phyloP scores from a whole-genome alignment of 192 early-diverging fungal species.

The Gonapodya prolifera region DNA sequence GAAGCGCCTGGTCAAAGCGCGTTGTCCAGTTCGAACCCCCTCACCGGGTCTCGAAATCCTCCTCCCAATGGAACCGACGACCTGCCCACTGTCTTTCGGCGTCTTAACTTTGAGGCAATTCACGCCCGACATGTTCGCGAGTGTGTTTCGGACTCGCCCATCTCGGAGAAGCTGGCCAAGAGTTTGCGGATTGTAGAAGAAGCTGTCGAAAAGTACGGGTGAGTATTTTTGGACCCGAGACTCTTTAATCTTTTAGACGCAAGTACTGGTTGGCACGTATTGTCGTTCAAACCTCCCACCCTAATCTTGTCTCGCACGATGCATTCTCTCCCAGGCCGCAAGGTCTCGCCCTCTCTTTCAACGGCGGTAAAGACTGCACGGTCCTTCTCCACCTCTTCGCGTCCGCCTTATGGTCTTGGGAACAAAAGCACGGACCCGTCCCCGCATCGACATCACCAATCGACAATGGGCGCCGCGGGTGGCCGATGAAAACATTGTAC shows the following conservation, averaged over 20 bases:
- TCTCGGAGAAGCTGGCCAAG: background rate
- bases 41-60: too few species aligned
- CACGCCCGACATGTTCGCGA: too few species aligned
- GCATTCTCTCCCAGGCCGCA: conserved; percentile 30
- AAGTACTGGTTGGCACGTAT: too few species aligned
- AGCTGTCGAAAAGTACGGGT: background rate
- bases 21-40: too few species aligned
- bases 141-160: background rate
- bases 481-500: conserved; percentile 52
- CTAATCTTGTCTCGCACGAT: too few species aligned
- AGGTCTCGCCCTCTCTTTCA: conserved; percentile 69
- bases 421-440: background rate
- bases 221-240: too few species aligned
- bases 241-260: too few species aligned
- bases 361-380: conserved; percentile 97
- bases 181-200: background rate
- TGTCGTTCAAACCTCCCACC: too few species aligned
- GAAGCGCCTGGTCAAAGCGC: too few species aligned
- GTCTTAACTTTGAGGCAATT: too few species aligned
- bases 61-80: too few species aligned
- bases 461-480: background rate
- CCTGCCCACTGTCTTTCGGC: too few species aligned
- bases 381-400: conserved; percentile 70
- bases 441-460: conserved; percentile 3
- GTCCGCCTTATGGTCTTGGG: conserved; percentile 38